Conservation (phyloP, 192 early-diverging fungal genomes). For the Coemansia sp. region DNA sequence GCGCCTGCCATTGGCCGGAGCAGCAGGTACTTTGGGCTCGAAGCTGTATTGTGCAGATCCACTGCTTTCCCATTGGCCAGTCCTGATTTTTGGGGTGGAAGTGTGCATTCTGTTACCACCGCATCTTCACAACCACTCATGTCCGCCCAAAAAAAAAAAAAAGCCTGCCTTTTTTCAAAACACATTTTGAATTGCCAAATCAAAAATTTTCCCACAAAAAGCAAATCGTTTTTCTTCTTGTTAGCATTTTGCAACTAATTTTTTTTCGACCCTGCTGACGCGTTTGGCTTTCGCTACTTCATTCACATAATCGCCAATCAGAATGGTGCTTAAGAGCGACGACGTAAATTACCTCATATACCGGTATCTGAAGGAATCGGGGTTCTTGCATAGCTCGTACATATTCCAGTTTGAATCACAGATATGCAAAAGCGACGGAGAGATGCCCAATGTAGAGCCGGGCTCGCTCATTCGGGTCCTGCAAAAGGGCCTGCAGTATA, state of each 20-base stretch:
- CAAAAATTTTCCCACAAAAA: background rate
- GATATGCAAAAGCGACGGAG: slow-evolving; percentile 61
- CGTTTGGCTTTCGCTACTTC: background rate
- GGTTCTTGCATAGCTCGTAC: slow-evolving; percentile 83
- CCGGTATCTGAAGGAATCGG: slow-evolving; percentile 85
- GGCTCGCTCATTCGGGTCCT: slow-evolving; percentile 82
- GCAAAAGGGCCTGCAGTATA: slow-evolving; percentile 89
- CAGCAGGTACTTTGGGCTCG: too few relatives aligned
- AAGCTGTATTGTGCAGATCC: too few relatives aligned
- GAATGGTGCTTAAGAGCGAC: slow-evolving; percentile 77
- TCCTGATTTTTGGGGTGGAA: background rate
- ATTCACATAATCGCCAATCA: background rate
- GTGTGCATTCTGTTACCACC: background rate
- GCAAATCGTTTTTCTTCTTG: too few relatives aligned
- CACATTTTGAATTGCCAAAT: background rate
- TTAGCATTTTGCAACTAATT: too few relatives aligned
- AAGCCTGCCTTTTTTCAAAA: too few relatives aligned
- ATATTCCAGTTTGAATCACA: slow-evolving; percentile 83
- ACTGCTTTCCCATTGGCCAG: background rate
- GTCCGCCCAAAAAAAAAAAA: background rate
- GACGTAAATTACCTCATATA: slow-evolving; percentile 87
- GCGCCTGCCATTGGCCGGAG: background rate
- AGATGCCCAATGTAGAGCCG: slow-evolving; percentile 63
- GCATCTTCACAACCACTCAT: background rate
- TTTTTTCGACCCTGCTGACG: too few relatives aligned